Conservation (phyloP, 2,329 filamentous ascomycete genomes). For the Lecanicillium sp. region DNA sequence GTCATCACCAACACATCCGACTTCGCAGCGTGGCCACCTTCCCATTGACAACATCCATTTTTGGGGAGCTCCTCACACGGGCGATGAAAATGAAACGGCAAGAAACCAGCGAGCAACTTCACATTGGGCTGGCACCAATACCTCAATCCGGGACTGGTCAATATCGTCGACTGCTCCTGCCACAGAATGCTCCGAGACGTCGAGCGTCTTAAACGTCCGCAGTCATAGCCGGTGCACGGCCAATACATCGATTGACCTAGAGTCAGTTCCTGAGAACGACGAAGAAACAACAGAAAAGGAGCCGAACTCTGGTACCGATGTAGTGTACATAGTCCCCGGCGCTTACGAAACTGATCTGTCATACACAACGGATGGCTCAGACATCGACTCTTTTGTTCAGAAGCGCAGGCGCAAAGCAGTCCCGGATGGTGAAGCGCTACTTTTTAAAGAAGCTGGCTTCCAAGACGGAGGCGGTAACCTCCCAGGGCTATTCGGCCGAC, state of each 20-base stretch:
- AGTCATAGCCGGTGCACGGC: constrained; percentile 35
- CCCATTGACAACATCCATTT: constrained; percentile 4
- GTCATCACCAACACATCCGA: not conserved
- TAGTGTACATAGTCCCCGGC: not conserved
- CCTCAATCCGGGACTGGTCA: constrained; percentile 24
- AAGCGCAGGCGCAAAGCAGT: constrained; percentile 9
- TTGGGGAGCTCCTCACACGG: not conserved
- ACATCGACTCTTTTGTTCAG: constrained; percentile 18
- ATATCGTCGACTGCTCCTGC: constrained; percentile 32
- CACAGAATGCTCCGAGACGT: constrained; percentile 24
- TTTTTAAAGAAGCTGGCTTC: constrained; percentile 19
- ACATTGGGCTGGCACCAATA: constrained; percentile 5
- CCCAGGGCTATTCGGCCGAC: constrained; percentile 19
- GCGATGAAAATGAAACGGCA: not conserved
- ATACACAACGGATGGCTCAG: constrained; percentile 19
- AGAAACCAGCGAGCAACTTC: constrained; percentile 5
- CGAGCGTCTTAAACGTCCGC: constrained; percentile 29
- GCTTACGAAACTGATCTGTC: not conserved
- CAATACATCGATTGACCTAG: constrained; percentile 34
- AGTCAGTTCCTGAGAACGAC: constrained; percentile 4
- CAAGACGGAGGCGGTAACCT: constrained; percentile 14
- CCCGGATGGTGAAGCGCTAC: constrained; percentile 13
- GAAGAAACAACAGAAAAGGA: not conserved
- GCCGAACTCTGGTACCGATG: not conserved
- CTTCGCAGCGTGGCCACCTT: not conserved